These are phyloP conservation scores for Deinandra increscens DNA, from an alignment of 129 eudicot species.

Conservation along the genomic window DNA sequence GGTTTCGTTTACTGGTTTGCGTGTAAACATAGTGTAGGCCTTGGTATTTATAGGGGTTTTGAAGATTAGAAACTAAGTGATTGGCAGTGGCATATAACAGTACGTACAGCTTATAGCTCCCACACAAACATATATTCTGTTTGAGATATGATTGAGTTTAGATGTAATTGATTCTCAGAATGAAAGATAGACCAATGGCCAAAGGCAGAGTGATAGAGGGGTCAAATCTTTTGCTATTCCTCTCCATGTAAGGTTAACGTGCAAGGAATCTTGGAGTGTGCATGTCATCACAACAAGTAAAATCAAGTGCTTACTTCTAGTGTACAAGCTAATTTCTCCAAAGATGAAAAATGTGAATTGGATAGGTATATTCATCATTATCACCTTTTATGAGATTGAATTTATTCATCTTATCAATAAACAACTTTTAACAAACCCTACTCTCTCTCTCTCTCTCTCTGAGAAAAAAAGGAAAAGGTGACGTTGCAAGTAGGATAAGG, in stretches of 20 bases:
- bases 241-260: constrained; percentile 3
- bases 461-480: too few species aligned
- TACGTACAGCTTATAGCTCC: constrained; percentile 1
- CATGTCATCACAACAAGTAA: constrained; percentile 7
- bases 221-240: constrained; percentile 6
- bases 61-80: constrained; percentile 18
- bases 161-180: constrained; percentile 23
- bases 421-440: too few species aligned
- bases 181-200: constrained; percentile 29
- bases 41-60: constrained; percentile 34
- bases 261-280: constrained; percentile 21
- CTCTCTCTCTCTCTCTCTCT: neutral
- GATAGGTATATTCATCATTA: too few species aligned
- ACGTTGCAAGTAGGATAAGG: too few species aligned
- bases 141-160: constrained; percentile 17
- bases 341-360: neutral
- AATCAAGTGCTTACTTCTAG: too few species aligned
- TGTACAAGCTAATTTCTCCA: neutral
- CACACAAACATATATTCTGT: constrained; percentile 26
- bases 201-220: constrained; percentile 21
- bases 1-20: constrained; percentile 20
- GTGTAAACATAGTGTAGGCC: constrained; percentile 17
- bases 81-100: too few species aligned
- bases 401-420: too few species aligned
- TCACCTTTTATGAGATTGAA: too few species aligned